phyloP scores from a whole-genome alignment of 371 early-diverging fungal species.

The Actinomortierella wolfii region DNA sequence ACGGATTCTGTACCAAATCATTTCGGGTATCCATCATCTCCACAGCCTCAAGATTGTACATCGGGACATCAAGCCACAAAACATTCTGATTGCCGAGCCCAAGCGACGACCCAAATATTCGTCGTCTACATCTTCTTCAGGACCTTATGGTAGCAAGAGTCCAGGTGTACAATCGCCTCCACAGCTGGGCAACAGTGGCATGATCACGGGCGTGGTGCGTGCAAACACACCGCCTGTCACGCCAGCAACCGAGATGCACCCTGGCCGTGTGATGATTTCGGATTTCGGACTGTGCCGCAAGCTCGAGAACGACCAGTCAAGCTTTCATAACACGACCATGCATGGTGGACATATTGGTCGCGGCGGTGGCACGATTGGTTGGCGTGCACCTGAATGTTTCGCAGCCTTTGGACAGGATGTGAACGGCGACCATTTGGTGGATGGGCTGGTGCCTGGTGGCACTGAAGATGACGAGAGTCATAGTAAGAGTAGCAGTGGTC shows the following conservation, averaged over 20 bases:
- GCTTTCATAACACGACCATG: slow-evolving; percentile 88
- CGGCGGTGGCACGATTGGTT: slow-evolving; percentile 90
- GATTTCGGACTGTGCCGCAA: slow-evolving; percentile 98
- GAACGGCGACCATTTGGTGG: slow-evolving; percentile 15
- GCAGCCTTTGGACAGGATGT: slow-evolving; percentile 25
- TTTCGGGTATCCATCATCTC: slow-evolving; percentile 84
- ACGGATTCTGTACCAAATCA: slow-evolving; percentile 75
- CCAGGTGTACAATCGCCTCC: slow-evolving; percentile 16
- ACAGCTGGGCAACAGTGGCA: slow-evolving; percentile 31
- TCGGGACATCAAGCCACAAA: slow-evolving; percentile 94
- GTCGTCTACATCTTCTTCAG: slow-evolving; percentile 3
- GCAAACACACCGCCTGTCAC: slow-evolving; percentile 15
- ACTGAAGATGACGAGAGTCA: slow-evolving; percentile 7
- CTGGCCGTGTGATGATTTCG: slow-evolving; percentile 84
- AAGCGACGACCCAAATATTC: slow-evolving; percentile 47
- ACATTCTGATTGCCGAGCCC: slow-evolving; percentile 81
- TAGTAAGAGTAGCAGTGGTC: no score
- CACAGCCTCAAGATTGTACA: slow-evolving; percentile 95
- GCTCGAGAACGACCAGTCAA: slow-evolving; percentile 91
- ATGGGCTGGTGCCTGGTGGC: slow-evolving; percentile 1
- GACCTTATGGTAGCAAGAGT: background rate
- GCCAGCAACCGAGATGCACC: slow-evolving; percentile 30
- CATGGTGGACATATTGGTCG: slow-evolving; percentile 51
- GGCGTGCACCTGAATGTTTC: slow-evolving; percentile 95
- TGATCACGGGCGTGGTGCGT: slow-evolving; percentile 43